Conservation (phyloP, 1,139 yeast genomes). For the Yamadazyma mexicana region DNA sequence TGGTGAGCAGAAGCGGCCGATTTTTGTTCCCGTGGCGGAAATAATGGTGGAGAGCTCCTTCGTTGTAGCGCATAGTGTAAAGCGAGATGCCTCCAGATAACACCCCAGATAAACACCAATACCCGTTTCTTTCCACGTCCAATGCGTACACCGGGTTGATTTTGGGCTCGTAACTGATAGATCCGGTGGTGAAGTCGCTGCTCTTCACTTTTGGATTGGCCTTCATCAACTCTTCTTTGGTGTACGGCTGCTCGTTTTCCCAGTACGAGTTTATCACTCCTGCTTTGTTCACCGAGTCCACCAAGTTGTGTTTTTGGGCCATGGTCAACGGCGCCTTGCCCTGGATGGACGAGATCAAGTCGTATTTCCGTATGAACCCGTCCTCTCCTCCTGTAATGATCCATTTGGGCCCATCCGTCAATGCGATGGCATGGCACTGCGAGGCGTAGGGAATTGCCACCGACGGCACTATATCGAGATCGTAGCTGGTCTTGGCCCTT, state of each 20-base stretch:
- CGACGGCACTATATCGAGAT: constrained; percentile 62
- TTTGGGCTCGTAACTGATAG: constrained; percentile 58
- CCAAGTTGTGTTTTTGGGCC: constrained; percentile 86
- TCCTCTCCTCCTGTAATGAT: constrained; percentile 95
- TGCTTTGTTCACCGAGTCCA: constrained; percentile 80
- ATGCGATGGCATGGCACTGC: constrained; percentile 73
- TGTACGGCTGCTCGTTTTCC: constrained; percentile 91
- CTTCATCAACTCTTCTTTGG: constrained; percentile 38
- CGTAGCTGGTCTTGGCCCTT: constrained; percentile 46
- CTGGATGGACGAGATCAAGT: constrained; percentile 79
- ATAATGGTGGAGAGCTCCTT: constrained; percentile 80
- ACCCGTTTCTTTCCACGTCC: constrained; percentile 79
- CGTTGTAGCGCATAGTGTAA: constrained; percentile 80
- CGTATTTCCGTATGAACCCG: constrained; percentile 88
- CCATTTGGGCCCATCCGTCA: constrained; percentile 84
- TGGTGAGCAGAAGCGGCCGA: constrained; percentile 10
- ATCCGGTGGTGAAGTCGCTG: constrained; percentile 42
- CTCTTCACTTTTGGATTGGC: constrained; percentile 45
- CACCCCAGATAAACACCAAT: constrained; percentile 85
- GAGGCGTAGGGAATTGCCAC: constrained; percentile 74
- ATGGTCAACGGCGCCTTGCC: constrained; percentile 91
- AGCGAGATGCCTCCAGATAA: constrained; percentile 83
- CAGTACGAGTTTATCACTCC: constrained; percentile 86
- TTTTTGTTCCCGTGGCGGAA: constrained; percentile 44
- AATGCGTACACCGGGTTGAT: constrained; percentile 85